These are phyloP conservation scores for Stemphylium vesicarium DNA, from an alignment of 2,329 filamentous ascomycete genomes.

Conservation along the genomic window DNA sequence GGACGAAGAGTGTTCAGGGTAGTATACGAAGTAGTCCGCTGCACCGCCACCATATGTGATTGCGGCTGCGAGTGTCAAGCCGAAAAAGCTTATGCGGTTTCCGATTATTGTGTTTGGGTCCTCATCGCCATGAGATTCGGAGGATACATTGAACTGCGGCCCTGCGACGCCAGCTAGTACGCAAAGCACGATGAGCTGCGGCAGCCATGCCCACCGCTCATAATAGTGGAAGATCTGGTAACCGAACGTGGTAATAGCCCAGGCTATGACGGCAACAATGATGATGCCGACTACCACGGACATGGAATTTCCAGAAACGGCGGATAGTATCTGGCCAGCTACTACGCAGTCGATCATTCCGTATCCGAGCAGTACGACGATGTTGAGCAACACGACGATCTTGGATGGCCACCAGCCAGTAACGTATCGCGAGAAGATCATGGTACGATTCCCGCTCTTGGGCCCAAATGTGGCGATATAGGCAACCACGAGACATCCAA, in stretches of 20 bases:
- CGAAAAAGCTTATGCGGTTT: slow-evolving; percentile 72
- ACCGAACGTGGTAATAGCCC: slow-evolving; percentile 70
- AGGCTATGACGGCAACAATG: slow-evolving; percentile 67
- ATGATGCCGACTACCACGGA: slow-evolving; percentile 71
- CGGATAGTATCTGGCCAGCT: slow-evolving; percentile 71
- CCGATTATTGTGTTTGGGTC: slow-evolving; percentile 58
- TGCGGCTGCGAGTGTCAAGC: slow-evolving; percentile 68
- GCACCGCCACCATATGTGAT: slow-evolving; percentile 68
- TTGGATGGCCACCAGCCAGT: slow-evolving; percentile 73
- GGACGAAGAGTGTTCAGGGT: slow-evolving; percentile 60
- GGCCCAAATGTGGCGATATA: slow-evolving; percentile 70
- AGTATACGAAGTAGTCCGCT: slow-evolving; percentile 74
- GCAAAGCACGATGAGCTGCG: slow-evolving; percentile 65
- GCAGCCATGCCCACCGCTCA: slow-evolving; percentile 71
- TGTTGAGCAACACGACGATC: slow-evolving; percentile 66
- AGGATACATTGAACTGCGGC: slow-evolving; percentile 63
- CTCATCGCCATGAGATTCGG: slow-evolving; percentile 58
- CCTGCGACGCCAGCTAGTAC: slow-evolving; percentile 68
- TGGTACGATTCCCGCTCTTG: slow-evolving; percentile 65
- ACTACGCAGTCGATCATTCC: slow-evolving; percentile 69
- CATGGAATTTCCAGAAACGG: slow-evolving; percentile 65
- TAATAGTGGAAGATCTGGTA: slow-evolving; percentile 72
- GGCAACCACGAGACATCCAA: slow-evolving; percentile 62
- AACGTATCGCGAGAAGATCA: slow-evolving; percentile 63
- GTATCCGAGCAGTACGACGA: slow-evolving; percentile 68